Evolutionary conservation across 768 basidiomycete genomes (phyloP).

Genomic region (Ephemerocybe angulata): DNA sequence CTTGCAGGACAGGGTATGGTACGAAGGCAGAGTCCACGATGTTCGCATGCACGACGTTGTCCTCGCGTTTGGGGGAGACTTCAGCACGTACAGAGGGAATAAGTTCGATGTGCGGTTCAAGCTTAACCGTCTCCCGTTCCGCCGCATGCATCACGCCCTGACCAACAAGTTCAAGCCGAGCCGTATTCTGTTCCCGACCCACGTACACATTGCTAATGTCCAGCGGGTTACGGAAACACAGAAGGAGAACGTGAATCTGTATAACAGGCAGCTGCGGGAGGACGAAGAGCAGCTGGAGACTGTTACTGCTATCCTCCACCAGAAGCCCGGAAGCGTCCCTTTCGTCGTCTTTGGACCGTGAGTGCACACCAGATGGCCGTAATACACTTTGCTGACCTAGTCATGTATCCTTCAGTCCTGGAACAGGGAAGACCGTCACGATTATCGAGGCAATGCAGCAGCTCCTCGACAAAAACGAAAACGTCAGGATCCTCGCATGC

Average conservation of each 20-base stretch:
- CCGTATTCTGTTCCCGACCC: slow-evolving; percentile 47
- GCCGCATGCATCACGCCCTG: slow-evolving; percentile 55
- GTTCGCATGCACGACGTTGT: slow-evolving; percentile 40
- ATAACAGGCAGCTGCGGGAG: slow-evolving; percentile 31
- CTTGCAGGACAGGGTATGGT: slow-evolving; percentile 28
- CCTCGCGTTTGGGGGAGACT: slow-evolving; percentile 44
- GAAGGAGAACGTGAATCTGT: slow-evolving; percentile 20
- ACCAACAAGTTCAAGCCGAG: slow-evolving; percentile 32
- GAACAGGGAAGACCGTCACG: slow-evolving; percentile 68
- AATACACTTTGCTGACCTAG: neutral
- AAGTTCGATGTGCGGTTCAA: slow-evolving; percentile 54
- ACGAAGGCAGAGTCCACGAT: slow-evolving; percentile 46
- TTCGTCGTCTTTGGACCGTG: slow-evolving; percentile 67
- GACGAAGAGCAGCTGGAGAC: slow-evolving; percentile 51
- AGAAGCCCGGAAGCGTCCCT: slow-evolving; percentile 45
- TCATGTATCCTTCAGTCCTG: slow-evolving; percentile 36
- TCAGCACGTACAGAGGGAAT: slow-evolving; percentile 36
- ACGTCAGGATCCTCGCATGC: slow-evolving; percentile 54
- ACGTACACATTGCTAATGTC: slow-evolving; percentile 20
- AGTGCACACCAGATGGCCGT: slow-evolving; percentile 20
- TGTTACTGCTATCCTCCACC: slow-evolving; percentile 43
- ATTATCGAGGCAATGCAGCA: slow-evolving; percentile 62
- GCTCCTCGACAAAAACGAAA: slow-evolving; percentile 38
- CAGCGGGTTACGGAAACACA: slow-evolving; percentile 17
- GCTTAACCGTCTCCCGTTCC: slow-evolving; percentile 49